phyloP scores from a whole-genome alignment of 1,284 basidiomycete genomes.

The Naganishia cerealis region DNA sequence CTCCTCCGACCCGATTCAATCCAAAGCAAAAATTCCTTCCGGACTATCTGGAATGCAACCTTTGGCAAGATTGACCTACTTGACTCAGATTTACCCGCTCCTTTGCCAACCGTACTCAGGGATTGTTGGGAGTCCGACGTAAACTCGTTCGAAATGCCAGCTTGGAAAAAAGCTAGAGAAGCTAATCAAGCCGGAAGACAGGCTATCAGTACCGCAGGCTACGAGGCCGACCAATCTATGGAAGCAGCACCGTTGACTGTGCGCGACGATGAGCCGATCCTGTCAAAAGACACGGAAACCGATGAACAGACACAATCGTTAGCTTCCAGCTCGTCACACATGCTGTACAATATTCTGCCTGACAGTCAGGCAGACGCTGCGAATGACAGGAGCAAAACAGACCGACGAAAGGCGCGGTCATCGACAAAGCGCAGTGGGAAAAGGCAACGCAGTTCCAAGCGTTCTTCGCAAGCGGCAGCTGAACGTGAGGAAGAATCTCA shows the following conservation, averaged over 20 bases:
- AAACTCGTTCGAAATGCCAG: constrained; percentile 7
- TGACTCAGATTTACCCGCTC: neutral
- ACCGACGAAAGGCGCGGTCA: neutral
- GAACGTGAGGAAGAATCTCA: neutral
- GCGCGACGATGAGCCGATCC: neutral
- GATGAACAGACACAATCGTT: neutral
- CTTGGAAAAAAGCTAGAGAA: constrained; percentile 1
- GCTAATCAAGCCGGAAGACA: constrained; percentile 5
- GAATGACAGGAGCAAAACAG: neutral
- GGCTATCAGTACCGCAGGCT: constrained; percentile 1
- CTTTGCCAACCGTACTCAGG: neutral
- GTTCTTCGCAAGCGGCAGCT: neutral
- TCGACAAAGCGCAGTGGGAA: constrained; percentile 3
- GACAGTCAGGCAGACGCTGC: neutral
- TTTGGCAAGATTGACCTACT: constrained; percentile 2
- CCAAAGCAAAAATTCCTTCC: constrained; percentile 3
- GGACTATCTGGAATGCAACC: constrained; percentile 4
- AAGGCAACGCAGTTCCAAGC: constrained; percentile 3
- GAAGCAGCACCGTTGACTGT: neutral
- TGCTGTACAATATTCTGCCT: neutral
- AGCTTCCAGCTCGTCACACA: neutral
- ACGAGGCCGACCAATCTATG: constrained; percentile 7
- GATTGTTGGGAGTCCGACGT: constrained; percentile 1
- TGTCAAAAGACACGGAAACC: neutral
- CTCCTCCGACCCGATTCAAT: neutral